Percentiles rank a stretch among this genome's conserved stretches.
Conservation (phyloP, 768 basidiomycete species). For the Termitomyces eurrhizus region DNA sequence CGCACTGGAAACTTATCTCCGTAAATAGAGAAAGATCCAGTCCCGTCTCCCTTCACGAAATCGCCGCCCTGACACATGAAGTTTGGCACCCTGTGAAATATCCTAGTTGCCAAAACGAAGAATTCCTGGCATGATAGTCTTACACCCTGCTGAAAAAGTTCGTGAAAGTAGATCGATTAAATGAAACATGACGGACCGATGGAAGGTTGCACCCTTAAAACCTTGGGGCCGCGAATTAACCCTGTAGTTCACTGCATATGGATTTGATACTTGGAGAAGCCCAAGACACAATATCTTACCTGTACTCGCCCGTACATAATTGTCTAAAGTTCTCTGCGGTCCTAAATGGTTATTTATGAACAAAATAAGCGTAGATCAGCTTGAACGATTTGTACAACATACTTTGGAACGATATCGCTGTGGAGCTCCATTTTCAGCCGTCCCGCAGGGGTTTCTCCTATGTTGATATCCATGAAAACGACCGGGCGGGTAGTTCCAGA, state of each 20-base stretch:
- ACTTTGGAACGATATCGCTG: slow-evolving; percentile 95
- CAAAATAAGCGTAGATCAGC: background rate
- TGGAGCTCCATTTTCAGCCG: slow-evolving; percentile 97
- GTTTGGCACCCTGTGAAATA: slow-evolving; percentile 61
- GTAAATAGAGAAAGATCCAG: slow-evolving; percentile 95
- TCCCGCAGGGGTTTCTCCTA: slow-evolving; percentile 95
- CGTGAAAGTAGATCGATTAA: background rate
- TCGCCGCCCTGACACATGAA: slow-evolving; percentile 99
- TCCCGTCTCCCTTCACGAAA: slow-evolving; percentile 92
- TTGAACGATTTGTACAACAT: slow-evolving; percentile 19
- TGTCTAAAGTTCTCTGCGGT: slow-evolving; percentile 99
- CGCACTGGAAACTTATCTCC: slow-evolving; percentile 88
- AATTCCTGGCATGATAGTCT: slow-evolving; percentile 17
- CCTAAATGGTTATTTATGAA: slow-evolving; percentile 36
- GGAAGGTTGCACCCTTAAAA: slow-evolving; percentile 89
- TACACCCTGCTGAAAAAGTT: slow-evolving; percentile 57
- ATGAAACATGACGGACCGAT: slow-evolving; percentile 54
- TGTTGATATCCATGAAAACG: slow-evolving; percentile 96
- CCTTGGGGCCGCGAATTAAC: slow-evolving; percentile 85
- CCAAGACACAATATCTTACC: slow-evolving; percentile 40
- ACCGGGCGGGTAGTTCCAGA: slow-evolving; percentile 59
- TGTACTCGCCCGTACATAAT: slow-evolving; percentile 94
- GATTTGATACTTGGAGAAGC: slow-evolving; percentile 7
- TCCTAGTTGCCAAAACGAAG: slow-evolving; percentile 11
- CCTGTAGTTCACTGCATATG: slow-evolving; percentile 31